Base-by-base conservation (phyloP, 1,139 yeast genomes). In the Lodderomyces oxycetoniae region DNA sequence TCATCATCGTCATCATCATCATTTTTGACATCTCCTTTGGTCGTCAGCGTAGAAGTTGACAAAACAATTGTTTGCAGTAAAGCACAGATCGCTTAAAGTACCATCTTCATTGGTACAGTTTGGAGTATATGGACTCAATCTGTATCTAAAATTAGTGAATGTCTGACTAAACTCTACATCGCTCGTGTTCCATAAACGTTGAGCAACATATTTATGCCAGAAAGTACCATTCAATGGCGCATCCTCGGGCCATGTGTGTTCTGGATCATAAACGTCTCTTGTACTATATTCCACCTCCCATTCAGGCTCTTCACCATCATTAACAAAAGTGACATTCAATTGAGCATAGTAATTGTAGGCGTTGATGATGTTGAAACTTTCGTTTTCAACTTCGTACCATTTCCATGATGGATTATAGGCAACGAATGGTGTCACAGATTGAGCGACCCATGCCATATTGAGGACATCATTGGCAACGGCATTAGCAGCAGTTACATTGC, bases 391-490 rank as follows among this genome's bases (percentile, higher is more conserved):
- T 48, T 76, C 76, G 49, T 81, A 81, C 58, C 78, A 79, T 52
- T 84, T 69, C 82, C 85, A 81, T 19, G 79, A 70, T 10, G 88
- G 88, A 51, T 81, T 81, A 45, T 64, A 64, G 42, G 75, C 63
- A 8, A 63, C 57, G 45, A 67, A 63, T 7, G 88, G 86, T n/a
- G 88, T 78, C 26, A 81, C 70, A 1, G 85, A 74, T 43, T 77
- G 87, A 1, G 74, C 67, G 35, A 80, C 69, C 80, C 81, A 81
- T 1, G 83, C 80, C 59, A 74, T 63, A 48, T 71, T 69, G 23
- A 78, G 46, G 3, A 74, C 76, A 28, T 66, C 66, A 3, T 61
- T 66, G 17, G 61, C 61, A 11, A 66, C 61, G 12, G 27, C 32
- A 4, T 30, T 27, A 35, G 37, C 37, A 31, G 61, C 60, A 19